Evolutionary conservation across 768 basidiomycete species (phyloP), one percentile per base, ranked within the genome.

Genomic region (Lactarius sanguifluus): DNA sequence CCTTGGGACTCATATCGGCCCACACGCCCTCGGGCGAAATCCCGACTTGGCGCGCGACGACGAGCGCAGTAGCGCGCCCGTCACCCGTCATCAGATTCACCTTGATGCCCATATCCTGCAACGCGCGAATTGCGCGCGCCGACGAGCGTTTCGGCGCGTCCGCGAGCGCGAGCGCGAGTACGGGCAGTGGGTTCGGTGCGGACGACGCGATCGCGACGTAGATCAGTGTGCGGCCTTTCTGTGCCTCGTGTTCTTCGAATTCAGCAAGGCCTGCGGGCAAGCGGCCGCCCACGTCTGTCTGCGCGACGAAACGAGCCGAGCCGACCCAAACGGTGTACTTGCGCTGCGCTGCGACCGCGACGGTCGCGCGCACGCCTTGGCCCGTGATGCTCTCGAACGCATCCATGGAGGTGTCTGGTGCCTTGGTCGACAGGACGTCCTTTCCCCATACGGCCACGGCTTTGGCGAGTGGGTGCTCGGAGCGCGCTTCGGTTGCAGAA

Each of bases 61-160:
- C 94, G 38, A 87, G 72, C 2, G 96, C 97, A 4, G 96, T 98
- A 5, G 81, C 82, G 75, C 85, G 86, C 25, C 91, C 86, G 71
- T 99, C 97, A 1, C 97, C 97, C 0, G 97, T 98, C 83, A 98
- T 86, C 87, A 99, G 87, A 66, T 86, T 85, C 23, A 98, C 94
- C 64, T 90, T 88, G 71, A 99, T 89, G 3, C 96, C 96, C 95
- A 98, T 96, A 57, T 77, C 80, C 67, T 89, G 83, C 54, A 99
- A 78, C 0, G 94, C 91, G 59, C 77, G 78, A 71, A 99, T 89
- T 0, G 96, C 96, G 61, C 91, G 84, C 59, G 81, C 82, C 54
- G 94, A 94, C 1, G 94, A 92, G 0, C 86, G 84, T 74, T 96
- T 97, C 5, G 95, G 90, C 6, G 83, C 83, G 74, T 99, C 97